Base-by-base conservation (phyloP, 345 rosid genomes). In the Rhizophora mangle region DNA sequence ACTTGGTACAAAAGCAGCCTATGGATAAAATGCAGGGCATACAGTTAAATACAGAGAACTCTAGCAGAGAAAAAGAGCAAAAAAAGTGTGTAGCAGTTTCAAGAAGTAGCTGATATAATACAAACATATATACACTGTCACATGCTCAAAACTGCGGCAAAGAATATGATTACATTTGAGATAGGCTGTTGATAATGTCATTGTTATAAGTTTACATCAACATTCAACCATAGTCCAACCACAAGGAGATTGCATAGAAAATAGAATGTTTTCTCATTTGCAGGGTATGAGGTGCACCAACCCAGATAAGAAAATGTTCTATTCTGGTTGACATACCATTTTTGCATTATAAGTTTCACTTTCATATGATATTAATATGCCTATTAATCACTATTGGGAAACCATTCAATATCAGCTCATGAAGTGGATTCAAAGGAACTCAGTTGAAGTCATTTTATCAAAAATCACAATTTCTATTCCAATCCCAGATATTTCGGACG, bases 1-100 rank as follows among this genome's bases (percentile, higher is more conserved):
- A 34, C 78, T 79, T 0, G 96, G 96, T 56, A 90, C 88, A 85
- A 88, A 90, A 32, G 85, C 89, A 76, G 96, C 93, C 96, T 90
- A 43, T 63, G 65, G 32, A 74, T 49, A 65, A 15, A 71, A 62
- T 30, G 5, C 24, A 29, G 32, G 15, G 10, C 54, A 32, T 19
- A 39, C 1, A 10, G 49, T 43, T 19, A 43, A 13, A 43, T 3
- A 15, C 15, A 43, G 18, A 43, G 19, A 43, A 43, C 49, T 43
- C 49, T 43, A 13, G 49, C 49, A 3, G 49, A 13, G 49, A 5
- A 43, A 43, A 43, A 43, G 18, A 6, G 29, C 10, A 24, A 56
- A 24, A 24, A 24, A 9, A 3, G 30, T 31, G 11, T 11, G 16
- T 3, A 24, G 18, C 34, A 60, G 49, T 49, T 15, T 31, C 65